These are phyloP conservation scores for Chimonanthus praecox DNA, from an alignment of 164 flowering plant species.

Conservation along the genomic window DNA sequence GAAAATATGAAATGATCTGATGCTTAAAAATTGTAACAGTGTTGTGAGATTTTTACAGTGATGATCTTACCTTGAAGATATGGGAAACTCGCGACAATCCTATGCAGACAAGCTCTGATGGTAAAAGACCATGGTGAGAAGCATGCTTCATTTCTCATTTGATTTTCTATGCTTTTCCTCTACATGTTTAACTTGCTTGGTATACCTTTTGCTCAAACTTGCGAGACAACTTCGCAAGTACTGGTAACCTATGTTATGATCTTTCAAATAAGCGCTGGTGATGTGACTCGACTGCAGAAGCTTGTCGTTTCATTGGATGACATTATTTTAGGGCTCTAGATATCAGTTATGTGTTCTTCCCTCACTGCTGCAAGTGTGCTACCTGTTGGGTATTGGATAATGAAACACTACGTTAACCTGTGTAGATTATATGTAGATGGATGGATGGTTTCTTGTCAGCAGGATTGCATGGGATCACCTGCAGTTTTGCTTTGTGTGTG, in stretches of 20 bases:
- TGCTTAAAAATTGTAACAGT: neutral
- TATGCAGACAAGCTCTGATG: constrained; percentile 9
- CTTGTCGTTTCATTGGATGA: neutral
- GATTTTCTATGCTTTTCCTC: neutral
- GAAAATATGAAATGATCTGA: neutral
- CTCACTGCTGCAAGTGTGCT: no score
- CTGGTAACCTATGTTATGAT: neutral
- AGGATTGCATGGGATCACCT: no score
- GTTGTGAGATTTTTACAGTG: constrained; percentile 17
- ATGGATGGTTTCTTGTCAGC: no score
- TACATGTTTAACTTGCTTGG: neutral
- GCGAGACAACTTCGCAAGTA: no score
- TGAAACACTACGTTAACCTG: no score
- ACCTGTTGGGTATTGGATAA: no score
- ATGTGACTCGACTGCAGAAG: neutral
- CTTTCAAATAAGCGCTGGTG: neutral
- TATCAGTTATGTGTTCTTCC: neutral
- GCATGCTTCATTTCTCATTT: constrained; percentile 3
- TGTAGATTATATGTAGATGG: no score
- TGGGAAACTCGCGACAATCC: constrained; percentile 19
- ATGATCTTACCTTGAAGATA: constrained; percentile 29
- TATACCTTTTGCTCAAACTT: neutral
- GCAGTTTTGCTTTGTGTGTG: no score
- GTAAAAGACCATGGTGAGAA: constrained; percentile 19
- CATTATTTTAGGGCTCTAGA: neutral